Conservation (phyloP, 768 basidiomycete species). For the Phlebiopsis gigantea region DNA sequence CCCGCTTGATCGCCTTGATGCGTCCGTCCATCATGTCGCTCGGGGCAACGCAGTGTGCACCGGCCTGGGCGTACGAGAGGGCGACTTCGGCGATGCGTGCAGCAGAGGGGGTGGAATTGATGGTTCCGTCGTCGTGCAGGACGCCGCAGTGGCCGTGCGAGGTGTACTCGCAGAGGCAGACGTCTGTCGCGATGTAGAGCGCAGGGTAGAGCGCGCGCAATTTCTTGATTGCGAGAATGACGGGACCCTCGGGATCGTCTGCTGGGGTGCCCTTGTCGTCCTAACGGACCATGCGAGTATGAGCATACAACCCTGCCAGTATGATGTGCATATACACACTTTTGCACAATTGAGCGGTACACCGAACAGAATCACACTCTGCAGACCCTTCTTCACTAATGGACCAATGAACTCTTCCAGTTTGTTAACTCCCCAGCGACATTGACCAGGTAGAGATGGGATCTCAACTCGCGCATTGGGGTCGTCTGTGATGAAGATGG, state of each 20-base stretch:
- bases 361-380: constrained; percentile 92
- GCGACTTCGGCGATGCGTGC: constrained; percentile 91
- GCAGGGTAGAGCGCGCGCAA: constrained; percentile 74
- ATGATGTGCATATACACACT: constrained; percentile 33
- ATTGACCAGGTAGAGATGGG: constrained; percentile 75
- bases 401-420: constrained; percentile 85
- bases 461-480: constrained; percentile 80
- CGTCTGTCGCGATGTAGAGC: constrained; percentile 89
- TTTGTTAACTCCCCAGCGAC: constrained; percentile 92
- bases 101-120: constrained; percentile 74
- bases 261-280: constrained; percentile 82
- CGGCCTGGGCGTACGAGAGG: constrained; percentile 85
- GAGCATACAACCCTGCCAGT: neutral
- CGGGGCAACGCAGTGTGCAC: constrained; percentile 97
- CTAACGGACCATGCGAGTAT: constrained; percentile 33
- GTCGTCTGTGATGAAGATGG: constrained; percentile 96
- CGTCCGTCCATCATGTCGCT: constrained; percentile 99
- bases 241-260: constrained; percentile 86
- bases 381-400: constrained; percentile 83
- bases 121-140: constrained; percentile 67
- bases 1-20: constrained; percentile 82
- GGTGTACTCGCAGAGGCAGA: constrained; percentile 99
- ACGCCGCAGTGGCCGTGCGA: constrained; percentile 96
- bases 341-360: constrained; percentile 80
- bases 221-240: constrained; percentile 85